Evolutionary conservation across 352 stramenopile species (phyloP), one percentile per base, ranked within the genome.

Genomic region (Pythium biforme): DNA sequence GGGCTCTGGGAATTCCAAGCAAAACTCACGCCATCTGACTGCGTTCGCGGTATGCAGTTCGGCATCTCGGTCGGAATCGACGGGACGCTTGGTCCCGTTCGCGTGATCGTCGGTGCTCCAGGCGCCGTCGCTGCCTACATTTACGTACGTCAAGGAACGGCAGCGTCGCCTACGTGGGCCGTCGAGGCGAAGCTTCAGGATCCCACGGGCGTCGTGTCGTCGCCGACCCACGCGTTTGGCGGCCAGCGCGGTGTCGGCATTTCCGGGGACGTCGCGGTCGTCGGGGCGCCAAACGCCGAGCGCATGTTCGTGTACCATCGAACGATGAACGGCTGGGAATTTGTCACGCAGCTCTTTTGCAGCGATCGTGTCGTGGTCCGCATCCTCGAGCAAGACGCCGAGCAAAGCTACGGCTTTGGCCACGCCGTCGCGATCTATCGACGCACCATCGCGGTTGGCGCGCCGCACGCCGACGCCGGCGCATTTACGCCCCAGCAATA

Each of bases 331-430:
- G 72, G 69, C 0, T 94, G 86, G 86, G 71, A 66, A 45, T 70
- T 83, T 25, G 69, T 78, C 23, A 72, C 76, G n/a, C 74, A 73
- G 0, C 43, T 98, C 4, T 70, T 73, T 23, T 88, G 77, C 34
- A 91, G 71, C 60, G 93, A 98, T 56, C 94, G 91, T 31, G 79
- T 91, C 10, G 91, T 92, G 43, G 73, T 90, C 55, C 77, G 89
- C 1, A 87, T 96, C 11, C 70, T 94, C 19, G 68, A 94, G 65
- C 74, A 81, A 26, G 75, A 78, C 20, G 74, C 97, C 3, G 76
- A 92, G 53, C 93, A 98, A 66, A 54, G 64, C 5, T 95, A 97
- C 70, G 77, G 78, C 11, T 98, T 98, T 71, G 94, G 95, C 4
- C 62, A 78, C 15, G 73, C 91, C 15, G 64, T 98, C 7, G 85